Percentiles rank a stretch among this genome's conserved stretches.
phyloP scores from a whole-genome alignment of 1,284 basidiomycete genomes.

The Apiotrichum porosum region DNA sequence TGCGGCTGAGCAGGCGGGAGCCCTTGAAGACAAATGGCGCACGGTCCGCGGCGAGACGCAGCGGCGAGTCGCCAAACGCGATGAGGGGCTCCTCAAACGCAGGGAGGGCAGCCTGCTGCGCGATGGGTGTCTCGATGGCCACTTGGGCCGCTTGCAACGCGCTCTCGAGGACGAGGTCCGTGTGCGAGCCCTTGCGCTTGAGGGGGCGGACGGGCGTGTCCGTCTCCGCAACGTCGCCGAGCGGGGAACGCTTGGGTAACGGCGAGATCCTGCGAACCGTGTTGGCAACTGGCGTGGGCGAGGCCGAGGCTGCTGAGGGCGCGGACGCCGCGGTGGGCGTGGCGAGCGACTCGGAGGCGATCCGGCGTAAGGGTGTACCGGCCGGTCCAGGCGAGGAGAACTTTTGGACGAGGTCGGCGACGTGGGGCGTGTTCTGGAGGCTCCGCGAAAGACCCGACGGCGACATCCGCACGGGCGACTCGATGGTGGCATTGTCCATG shows the following conservation, averaged over 20 bases:
- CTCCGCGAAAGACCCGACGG: background rate
- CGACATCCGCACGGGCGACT: background rate
- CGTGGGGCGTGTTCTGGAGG: background rate
- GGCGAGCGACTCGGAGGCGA: background rate
- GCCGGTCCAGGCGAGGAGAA: background rate
- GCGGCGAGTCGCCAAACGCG: slow-evolving; percentile 14
- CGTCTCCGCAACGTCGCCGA: background rate
- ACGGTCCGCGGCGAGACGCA: background rate
- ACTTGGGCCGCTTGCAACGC: background rate
- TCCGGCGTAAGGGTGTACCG: background rate
- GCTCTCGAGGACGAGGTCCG: slow-evolving; percentile 1
- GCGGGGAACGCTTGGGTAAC: slow-evolving; percentile 3
- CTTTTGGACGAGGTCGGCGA: slow-evolving; percentile 2
- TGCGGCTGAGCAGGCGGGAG: background rate
- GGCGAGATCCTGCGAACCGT: slow-evolving; percentile 14
- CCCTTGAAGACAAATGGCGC: slow-evolving; percentile 9
- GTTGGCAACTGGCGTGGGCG: background rate
- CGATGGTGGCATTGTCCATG: background rate
- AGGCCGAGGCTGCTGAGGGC: background rate
- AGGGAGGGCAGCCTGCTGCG: background rate
- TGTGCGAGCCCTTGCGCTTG: slow-evolving; percentile 16
- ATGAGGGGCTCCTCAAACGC: slow-evolving; percentile 9
- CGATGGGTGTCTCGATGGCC: background rate
- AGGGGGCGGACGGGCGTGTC: background rate
- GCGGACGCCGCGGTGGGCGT: background rate